Evolutionary conservation across 2,329 filamentous ascomycete genomes (phyloP), one percentile per base, ranked within the genome.

Genomic region (Plenodomus tracheiphilus): DNA sequence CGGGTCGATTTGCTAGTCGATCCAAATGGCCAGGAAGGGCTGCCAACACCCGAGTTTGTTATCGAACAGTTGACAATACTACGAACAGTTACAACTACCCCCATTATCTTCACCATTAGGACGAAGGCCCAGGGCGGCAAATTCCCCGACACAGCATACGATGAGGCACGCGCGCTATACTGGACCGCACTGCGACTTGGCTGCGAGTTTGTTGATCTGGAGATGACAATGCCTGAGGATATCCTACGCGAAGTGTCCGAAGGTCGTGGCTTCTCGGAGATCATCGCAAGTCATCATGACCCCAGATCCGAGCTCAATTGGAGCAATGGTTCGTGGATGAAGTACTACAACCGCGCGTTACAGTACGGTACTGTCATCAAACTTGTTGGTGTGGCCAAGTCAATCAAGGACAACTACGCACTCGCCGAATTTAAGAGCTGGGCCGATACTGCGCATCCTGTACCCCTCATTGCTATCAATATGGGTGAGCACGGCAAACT

Each of bases 241-340:
- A 78, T 95, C 28, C 80, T 97, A 22, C 82, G 86, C 39, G 77
- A 82, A 13, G 80, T 96, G 3, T 80, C 83, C 0, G 83, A 86
- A 46, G 83, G 79, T 55, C 88, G 89, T 69, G 86, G 87, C 2
- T 80, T 82, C 56, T 91, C 90, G 1, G 87, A 85, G 53, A 89
- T 99, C 66, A 96, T 99, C 62, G 91, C 93, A 8, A 99, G 94
- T 0, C 93, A 99, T 70, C 94, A 99, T 70, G 94, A 99, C 69
- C 89, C 91, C 0, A 76, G 82, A 47, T 87, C 87, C 8, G 78
- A 80, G 18, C 78, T 97, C 16, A 93, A 89, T 1, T 99, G 94
- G 94, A 85, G 81, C 56, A 92, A 95, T 60, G 91, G 89, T n/a
- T 90, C 89, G 0, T 99, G 94, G 93, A 85, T 94, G 47, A 82